Percentiles rank a stretch among this genome's conserved stretches.
Conservation (phyloP, 176 grass and related monocot genomes). For the Tuctoria greenei region DNA sequence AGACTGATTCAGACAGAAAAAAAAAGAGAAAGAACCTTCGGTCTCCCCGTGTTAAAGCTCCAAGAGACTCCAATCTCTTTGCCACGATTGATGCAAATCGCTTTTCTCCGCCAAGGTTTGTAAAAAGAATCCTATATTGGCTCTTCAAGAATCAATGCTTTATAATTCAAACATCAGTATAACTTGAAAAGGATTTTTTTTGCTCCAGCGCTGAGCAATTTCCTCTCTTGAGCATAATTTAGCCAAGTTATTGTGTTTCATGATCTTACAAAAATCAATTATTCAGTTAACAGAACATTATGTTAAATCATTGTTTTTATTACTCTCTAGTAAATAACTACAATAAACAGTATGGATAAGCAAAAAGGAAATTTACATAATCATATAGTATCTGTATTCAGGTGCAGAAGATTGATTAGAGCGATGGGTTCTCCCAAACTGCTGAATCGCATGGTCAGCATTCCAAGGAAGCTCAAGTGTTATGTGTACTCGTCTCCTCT, state of each 20-base stretch:
- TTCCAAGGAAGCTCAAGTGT: slow-evolving; percentile 99
- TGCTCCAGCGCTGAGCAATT: background rate
- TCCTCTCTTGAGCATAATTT: slow-evolving; percentile 2
- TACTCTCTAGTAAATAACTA: slow-evolving; percentile 7
- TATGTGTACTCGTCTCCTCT: slow-evolving; percentile 95
- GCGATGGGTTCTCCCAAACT: slow-evolving; percentile 97
- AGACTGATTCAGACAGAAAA: slow-evolving; percentile 3
- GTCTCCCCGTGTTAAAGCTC: no score
- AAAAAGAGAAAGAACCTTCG: slow-evolving; percentile 59
- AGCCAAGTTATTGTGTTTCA: slow-evolving; percentile 1
- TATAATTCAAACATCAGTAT: slow-evolving; percentile 1
- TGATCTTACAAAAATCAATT: slow-evolving; percentile 16
- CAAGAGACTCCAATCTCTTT: slow-evolving; percentile 92
- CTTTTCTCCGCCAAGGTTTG: slow-evolving; percentile 91
- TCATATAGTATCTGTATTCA: slow-evolving; percentile 73
- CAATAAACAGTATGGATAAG: slow-evolving; percentile 10
- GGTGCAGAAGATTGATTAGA: slow-evolving; percentile 98
- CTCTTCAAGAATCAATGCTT: slow-evolving; percentile 22
- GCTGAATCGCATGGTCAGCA: slow-evolving; percentile 98
- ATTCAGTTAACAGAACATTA: slow-evolving; percentile 1
- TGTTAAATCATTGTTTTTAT: no score
- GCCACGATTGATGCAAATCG: slow-evolving; percentile 98
- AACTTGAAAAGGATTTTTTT: background rate
- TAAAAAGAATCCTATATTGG: slow-evolving; percentile 82
- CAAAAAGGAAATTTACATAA: background rate